Evolutionary conservation across 148 eudicot species (phyloP), one percentile per base, ranked within the genome.

Genomic region (Heliosperma pusillum): DNA sequence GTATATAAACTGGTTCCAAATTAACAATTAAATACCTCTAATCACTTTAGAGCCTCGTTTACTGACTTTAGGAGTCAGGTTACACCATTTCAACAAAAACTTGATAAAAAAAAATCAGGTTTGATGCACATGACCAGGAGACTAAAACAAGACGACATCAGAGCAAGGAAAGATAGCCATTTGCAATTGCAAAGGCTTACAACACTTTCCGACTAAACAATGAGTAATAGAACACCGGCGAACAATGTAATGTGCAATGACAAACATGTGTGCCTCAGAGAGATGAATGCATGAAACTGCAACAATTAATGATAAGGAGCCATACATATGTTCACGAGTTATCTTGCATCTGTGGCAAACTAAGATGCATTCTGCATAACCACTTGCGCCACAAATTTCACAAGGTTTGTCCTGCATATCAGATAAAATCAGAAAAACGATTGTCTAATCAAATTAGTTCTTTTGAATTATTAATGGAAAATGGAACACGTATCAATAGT

Each of bases 381-480:
- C 83, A 71, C 45, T 61, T 57, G 66, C 26, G 22, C 83, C 83
- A 58, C 83, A 80, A 56, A 80, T 71, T 53, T 80, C 83, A 47
- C 83, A 80, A 19, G 83, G 83, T 71, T 80, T 80, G 24, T n/a
- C 79, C 83, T 80, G 76, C 69, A 70, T 74, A 45, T 50, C 53
- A 59, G 53, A 75, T 33, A 42, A 36, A 53, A 58, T 40, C 9
- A 50, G 19, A 50, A 50, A 11, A 10, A 13, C 12, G 33, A 12
- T 63, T 56, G 20, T n/a, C 4, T 11, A 30, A 69, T n/a, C 71
- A 58, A 60, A 69, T 58, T 24, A 10, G 15, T 60, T 62, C 24
- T 59, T 11, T 36, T 13, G 19, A 75, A 57, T 58, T 20, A n/a
- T 57, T 55, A 24, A 42, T 25, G 64, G 68, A 66, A 2, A 22